These are phyloP conservation scores for Coemansia sp. DNA, from an alignment of 192 early-diverging fungal species.

Conservation along the genomic window DNA sequence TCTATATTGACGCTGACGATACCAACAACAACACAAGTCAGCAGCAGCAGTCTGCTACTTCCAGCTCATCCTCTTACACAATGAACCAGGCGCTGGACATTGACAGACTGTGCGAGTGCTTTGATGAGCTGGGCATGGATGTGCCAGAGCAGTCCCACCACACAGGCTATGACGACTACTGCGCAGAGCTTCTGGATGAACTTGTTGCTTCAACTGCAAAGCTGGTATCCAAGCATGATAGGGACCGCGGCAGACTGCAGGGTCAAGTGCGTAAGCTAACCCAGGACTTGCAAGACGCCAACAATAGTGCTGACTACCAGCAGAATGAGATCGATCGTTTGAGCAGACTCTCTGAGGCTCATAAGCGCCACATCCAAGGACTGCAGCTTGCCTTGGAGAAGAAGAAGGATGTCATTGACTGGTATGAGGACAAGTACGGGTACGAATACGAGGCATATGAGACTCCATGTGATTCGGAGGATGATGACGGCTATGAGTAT, in stretches of 20 bases:
- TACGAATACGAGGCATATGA: too few species aligned
- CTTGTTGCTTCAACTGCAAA: neutral
- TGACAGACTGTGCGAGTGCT: neutral
- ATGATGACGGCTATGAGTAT: too few species aligned
- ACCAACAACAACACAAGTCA: neutral
- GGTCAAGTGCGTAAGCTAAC: neutral
- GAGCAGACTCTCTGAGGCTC: conserved; percentile 9
- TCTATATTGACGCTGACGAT: conserved; percentile 4
- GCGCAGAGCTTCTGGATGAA: neutral
- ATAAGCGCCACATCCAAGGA: conserved; percentile 12
- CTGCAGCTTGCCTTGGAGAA: conserved; percentile 16
- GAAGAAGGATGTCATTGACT: conserved; percentile 7
- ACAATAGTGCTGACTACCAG: neutral
- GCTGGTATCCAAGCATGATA: neutral
- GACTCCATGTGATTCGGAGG: too few species aligned
- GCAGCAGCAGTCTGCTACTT: neutral
- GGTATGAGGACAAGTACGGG: conserved; percentile 2
- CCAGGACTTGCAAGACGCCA: neutral
- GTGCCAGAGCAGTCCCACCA: neutral
- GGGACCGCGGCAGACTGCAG: neutral
- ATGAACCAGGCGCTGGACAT: neutral
- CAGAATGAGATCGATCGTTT: conserved; percentile 5
- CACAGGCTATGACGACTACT: neutral
- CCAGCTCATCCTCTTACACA: neutral
- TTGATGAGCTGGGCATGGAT: neutral